phyloP scores from a whole-genome alignment of 2,329 filamentous ascomycete species.

The Pseudogymnoascus sp. region DNA sequence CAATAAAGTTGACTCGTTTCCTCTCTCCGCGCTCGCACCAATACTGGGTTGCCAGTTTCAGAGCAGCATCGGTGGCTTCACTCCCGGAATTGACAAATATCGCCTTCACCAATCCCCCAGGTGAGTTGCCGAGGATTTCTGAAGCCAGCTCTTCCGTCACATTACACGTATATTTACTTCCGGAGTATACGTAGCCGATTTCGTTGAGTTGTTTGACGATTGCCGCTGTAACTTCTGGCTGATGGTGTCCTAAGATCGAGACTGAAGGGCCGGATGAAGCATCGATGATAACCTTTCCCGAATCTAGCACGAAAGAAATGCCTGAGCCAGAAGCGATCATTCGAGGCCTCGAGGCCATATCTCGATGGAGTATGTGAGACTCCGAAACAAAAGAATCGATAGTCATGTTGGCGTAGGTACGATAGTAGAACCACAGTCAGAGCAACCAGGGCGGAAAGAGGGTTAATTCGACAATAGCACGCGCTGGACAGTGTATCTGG shows the following conservation, averaged over 20 bases:
- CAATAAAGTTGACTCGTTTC: conserved; percentile 47
- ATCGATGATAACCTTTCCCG: background rate
- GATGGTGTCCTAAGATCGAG: background rate
- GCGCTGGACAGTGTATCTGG: background rate
- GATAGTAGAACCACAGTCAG: background rate
- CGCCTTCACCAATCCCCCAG: conserved; percentile 38
- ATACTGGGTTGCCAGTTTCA: conserved; percentile 58
- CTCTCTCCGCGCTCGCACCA: conserved; percentile 39
- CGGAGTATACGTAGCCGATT: background rate
- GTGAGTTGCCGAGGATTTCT: conserved; percentile 30
- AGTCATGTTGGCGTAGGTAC: background rate
- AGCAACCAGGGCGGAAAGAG: background rate
- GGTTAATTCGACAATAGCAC: background rate
- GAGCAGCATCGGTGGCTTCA: conserved; percentile 55
- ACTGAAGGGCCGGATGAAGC: background rate
- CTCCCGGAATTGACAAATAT: conserved; percentile 47
- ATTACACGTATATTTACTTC: conserved; percentile 28
- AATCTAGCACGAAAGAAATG: background rate
- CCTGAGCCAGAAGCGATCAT: background rate
- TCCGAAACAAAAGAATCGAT: background rate
- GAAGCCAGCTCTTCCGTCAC: conserved; percentile 38
- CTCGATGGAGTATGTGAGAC: background rate
- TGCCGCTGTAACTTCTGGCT: background rate
- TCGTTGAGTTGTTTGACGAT: background rate
- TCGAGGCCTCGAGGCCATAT: background rate